Conservation (phyloP, 371 early-diverging fungal genomes). For the Blakeslea trispora region DNA sequence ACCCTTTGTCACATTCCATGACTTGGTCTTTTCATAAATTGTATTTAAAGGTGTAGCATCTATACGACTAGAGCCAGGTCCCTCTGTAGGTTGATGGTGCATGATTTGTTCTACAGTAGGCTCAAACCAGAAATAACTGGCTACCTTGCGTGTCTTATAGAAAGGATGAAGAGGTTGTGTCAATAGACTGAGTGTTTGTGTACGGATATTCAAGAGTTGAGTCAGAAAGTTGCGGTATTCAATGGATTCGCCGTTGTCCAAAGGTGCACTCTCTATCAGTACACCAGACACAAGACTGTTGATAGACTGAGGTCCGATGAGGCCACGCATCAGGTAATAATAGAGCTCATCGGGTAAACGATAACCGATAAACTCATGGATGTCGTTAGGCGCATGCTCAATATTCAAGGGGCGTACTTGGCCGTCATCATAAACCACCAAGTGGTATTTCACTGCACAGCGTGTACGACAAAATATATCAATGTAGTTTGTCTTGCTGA, state of each 20-base stretch:
- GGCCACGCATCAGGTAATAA: slow-evolving; percentile 72
- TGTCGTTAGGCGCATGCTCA: slow-evolving; percentile 72
- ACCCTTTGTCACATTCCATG: slow-evolving; percentile 44
- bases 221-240: slow-evolving; percentile 75
- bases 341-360: slow-evolving; percentile 77
- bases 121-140: slow-evolving; percentile 69
- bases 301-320: slow-evolving; percentile 68
- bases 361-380: slow-evolving; percentile 84
- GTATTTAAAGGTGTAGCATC: slow-evolving; percentile 51
- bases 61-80: slow-evolving; percentile 17
- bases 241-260: slow-evolving; percentile 78
- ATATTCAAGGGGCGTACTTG: slow-evolving; percentile 69
- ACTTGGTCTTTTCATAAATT: slow-evolving; percentile 47
- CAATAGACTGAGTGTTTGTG: slow-evolving; percentile 61
- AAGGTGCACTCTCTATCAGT: slow-evolving; percentile 71
- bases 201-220: slow-evolving; percentile 58
- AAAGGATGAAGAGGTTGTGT: slow-evolving; percentile 69
- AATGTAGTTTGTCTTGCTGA: slow-evolving; percentile 63
- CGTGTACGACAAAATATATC: slow-evolving; percentile 75
- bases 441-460: slow-evolving; percentile 74
- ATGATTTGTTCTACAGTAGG: slow-evolving; percentile 54
- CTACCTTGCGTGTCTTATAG: slow-evolving; percentile 67
- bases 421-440: slow-evolving; percentile 71
- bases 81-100: slow-evolving; percentile 39
- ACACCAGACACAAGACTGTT: slow-evolving; percentile 70